Conservation (phyloP, 768 basidiomycete species). For the Leccinum longicurvipes region DNA sequence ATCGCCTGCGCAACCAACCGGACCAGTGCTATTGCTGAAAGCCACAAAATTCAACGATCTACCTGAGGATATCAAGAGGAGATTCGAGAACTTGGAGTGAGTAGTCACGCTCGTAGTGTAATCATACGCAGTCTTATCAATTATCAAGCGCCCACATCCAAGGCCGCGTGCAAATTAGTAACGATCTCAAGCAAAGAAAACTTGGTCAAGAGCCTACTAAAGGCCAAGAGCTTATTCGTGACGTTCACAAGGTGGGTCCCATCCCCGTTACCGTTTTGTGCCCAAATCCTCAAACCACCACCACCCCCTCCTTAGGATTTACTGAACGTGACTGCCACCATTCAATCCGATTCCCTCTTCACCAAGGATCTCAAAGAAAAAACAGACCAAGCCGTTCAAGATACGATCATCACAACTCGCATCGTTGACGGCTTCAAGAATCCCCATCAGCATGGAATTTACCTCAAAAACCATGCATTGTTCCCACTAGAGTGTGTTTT, state of each 20-base stretch:
- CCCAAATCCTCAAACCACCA: neutral
- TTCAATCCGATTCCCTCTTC: slow-evolving; percentile 63
- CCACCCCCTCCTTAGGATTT: slow-evolving; percentile 49
- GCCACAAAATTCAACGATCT: slow-evolving; percentile 82
- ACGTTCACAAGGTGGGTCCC: slow-evolving; percentile 57
- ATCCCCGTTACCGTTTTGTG: neutral
- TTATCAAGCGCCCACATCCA: slow-evolving; percentile 61
- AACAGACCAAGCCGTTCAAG: slow-evolving; percentile 75
- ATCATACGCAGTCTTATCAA: slow-evolving; percentile 5
- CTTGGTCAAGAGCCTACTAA: slow-evolving; percentile 72
- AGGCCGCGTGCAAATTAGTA: slow-evolving; percentile 75
- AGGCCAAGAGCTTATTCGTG: slow-evolving; percentile 65
- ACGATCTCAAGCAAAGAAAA: slow-evolving; percentile 72
- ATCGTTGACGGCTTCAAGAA: slow-evolving; percentile 78
- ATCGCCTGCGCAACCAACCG: slow-evolving; percentile 29
- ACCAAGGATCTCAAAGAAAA: slow-evolving; percentile 71
- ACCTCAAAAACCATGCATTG: slow-evolving; percentile 74
- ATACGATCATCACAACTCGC: slow-evolving; percentile 72
- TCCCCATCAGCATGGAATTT: slow-evolving; percentile 64
- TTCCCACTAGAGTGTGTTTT: slow-evolving; percentile 74
- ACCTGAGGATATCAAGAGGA: slow-evolving; percentile 62
- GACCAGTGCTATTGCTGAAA: slow-evolving; percentile 35
- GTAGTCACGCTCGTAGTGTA: slow-evolving; percentile 16
- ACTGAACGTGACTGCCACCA: slow-evolving; percentile 54
- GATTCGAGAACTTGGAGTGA: slow-evolving; percentile 71